Evolutionary conservation across 805 yeast species (phyloP).

Genomic region (Candida arabinofermentans): DNA sequence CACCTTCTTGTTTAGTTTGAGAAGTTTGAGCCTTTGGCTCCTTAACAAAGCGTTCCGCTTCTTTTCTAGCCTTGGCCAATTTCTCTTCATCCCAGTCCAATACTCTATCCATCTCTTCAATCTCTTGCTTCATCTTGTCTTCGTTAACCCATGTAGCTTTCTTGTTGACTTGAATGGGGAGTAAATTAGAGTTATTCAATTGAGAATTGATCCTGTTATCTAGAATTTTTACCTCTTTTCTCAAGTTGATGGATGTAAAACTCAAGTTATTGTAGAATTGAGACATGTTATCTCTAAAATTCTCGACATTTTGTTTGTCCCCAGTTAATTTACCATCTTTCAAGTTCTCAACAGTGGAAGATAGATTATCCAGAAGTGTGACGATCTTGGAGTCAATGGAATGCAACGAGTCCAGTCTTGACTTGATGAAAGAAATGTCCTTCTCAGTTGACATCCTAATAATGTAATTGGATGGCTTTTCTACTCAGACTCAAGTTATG

Average conservation of each 20-base stretch:
- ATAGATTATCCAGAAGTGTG: conserved; percentile 44
- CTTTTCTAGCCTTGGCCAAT: not conserved
- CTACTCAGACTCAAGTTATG: too few relatives aligned
- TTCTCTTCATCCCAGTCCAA: conserved; percentile 9
- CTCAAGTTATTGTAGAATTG: conserved; percentile 53
- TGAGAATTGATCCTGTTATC: conserved; percentile 53
- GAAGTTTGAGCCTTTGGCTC: not conserved
- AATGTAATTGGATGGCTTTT: too few relatives aligned
- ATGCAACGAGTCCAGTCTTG: conserved; percentile 48
- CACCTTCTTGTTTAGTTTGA: not conserved
- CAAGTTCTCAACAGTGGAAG: conserved; percentile 42
- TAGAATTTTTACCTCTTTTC: conserved; percentile 63
- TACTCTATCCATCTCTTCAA: conserved; percentile 32
- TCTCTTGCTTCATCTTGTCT: conserved; percentile 49
- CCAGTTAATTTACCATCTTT: conserved; percentile 30
- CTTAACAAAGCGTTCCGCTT: conserved; percentile 2
- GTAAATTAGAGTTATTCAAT: conserved; percentile 34
- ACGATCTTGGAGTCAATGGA: conserved; percentile 50
- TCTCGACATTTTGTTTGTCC: conserved; percentile 26
- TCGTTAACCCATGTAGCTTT: conserved; percentile 67
- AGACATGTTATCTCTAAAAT: conserved; percentile 41
- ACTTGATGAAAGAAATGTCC: conserved; percentile 36
- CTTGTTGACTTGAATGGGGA: conserved; percentile 66
- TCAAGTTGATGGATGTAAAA: conserved; percentile 51
- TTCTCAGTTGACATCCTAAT: conserved; percentile 10